Conservation (phyloP, 1,139 yeast species). For the Nematodospora anomalae region DNA sequence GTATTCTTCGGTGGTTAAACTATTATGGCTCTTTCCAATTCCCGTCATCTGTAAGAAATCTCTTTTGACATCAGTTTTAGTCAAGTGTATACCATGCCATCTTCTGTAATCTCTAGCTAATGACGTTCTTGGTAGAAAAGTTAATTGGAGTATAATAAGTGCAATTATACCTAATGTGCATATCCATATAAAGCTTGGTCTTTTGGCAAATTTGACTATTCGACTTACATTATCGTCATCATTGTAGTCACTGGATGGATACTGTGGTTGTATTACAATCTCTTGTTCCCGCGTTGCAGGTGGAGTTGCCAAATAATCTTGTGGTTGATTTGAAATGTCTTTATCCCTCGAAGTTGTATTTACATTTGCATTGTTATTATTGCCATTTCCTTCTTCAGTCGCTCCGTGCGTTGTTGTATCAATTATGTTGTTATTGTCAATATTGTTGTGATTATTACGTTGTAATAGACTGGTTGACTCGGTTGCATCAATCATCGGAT, state of each 20-base stretch:
- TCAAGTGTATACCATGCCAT: slow-evolving; percentile 62
- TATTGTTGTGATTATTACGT: not conserved
- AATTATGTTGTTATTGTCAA: not conserved
- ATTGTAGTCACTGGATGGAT: slow-evolving; percentile 8
- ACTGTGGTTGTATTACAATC: not conserved
- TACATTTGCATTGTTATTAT: slow-evolving; percentile 1
- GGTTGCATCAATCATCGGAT: not conserved
- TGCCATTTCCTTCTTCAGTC: not conserved
- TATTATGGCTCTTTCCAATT: slow-evolving; percentile 24
- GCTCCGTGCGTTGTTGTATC: slow-evolving; percentile 5
- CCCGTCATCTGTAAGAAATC: slow-evolving; percentile 30
- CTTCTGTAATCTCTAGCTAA: slow-evolving; percentile 79
- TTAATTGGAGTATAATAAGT: slow-evolving; percentile 58
- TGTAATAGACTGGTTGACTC: slow-evolving; percentile 3
- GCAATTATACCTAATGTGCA: slow-evolving; percentile 55
- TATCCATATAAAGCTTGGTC: slow-evolving; percentile 50
- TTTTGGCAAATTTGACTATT: slow-evolving; percentile 24
- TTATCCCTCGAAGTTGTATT: slow-evolving; percentile 3
- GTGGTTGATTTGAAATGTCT: slow-evolving; percentile 7
- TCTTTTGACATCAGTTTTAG: slow-evolving; percentile 65
- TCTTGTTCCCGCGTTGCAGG: slow-evolving; percentile 7
- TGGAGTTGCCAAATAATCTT: slow-evolving; percentile 8
- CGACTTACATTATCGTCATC: slow-evolving; percentile 17
- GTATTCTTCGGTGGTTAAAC: slow-evolving; percentile 28
- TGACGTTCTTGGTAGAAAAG: slow-evolving; percentile 86